Percentiles rank a stretch among this genome's conserved stretches.
These are phyloP conservation scores for Magnusiomyces clavatus DNA, from an alignment of 1,139 yeast genomes.

Conservation along the genomic window DNA sequence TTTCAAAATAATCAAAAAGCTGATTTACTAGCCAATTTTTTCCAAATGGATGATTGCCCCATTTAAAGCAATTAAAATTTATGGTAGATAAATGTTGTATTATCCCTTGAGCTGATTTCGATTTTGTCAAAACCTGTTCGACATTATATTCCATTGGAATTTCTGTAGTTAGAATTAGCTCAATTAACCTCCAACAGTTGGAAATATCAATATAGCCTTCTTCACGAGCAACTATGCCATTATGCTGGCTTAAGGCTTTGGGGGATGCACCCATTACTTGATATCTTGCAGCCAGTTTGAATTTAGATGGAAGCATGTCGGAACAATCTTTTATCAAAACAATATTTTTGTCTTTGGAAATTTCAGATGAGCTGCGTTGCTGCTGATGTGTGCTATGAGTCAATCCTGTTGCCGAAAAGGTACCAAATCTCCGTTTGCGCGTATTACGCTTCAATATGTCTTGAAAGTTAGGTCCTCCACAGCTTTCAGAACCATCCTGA, in stretches of 20 bases:
- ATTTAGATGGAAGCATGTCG: constrained; percentile 66
- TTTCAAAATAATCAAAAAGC: constrained; percentile 58
- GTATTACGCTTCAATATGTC: too few relatives aligned
- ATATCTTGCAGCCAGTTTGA: constrained; percentile 71
- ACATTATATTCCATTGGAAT: constrained; percentile 7
- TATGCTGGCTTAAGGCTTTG: constrained; percentile 56
- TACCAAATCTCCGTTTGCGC: not conserved
- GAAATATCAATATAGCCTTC: constrained; percentile 57
- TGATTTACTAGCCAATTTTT: constrained; percentile 62
- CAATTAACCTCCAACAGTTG: constrained; percentile 65
- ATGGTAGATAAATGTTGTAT: not conserved
- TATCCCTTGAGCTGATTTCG: not conserved
- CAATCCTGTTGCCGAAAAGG: constrained; percentile 8
- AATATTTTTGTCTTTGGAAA: constrained; percentile 33
- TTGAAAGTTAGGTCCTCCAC: too few relatives aligned
- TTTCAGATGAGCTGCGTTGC: too few relatives aligned
- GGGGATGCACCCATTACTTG: constrained; percentile 61
- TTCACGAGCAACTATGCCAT: constrained; percentile 62
- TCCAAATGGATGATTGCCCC: constrained; percentile 85
- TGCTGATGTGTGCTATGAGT: constrained; percentile 3
- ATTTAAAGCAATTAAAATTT: constrained; percentile 36
- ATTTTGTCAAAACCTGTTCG: not conserved
- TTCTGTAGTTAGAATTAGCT: constrained; percentile 20
- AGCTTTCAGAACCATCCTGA: too few relatives aligned
- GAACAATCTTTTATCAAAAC: constrained; percentile 61